Conservation (phyloP, 768 basidiomycete genomes). For the Termitomyces sp. region DNA sequence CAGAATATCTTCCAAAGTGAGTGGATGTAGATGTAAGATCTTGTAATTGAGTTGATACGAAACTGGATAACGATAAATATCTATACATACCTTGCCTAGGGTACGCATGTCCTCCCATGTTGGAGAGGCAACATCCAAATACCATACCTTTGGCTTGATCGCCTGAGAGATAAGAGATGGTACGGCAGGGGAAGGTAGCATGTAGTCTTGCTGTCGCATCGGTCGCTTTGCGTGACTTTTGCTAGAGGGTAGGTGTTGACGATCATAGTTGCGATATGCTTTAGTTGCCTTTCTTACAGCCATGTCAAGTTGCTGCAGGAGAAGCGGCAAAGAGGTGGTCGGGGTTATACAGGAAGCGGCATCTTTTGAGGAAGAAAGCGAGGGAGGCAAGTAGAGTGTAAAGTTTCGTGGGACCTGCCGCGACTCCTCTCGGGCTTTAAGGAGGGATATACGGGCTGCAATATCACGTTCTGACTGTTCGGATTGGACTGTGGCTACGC, state of each 20-base stretch:
- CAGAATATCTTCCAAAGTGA: slow-evolving; percentile 90
- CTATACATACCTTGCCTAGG: slow-evolving; percentile 63
- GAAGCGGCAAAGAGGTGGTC: slow-evolving; percentile 40
- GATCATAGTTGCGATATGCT: slow-evolving; percentile 22
- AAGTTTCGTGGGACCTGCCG: slow-evolving; percentile 59
- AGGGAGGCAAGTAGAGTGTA: slow-evolving; percentile 54
- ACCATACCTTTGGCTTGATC: slow-evolving; percentile 63
- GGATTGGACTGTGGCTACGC: slow-evolving; percentile 44
- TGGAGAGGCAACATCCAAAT: slow-evolving; percentile 84
- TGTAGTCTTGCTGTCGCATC: slow-evolving; percentile 5
- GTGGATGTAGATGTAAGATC: slow-evolving; percentile 84
- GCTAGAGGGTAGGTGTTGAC: slow-evolving; percentile 12
- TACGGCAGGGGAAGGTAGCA: slow-evolving; percentile 1
- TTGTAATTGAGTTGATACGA: slow-evolving; percentile 20
- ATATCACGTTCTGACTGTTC: slow-evolving; percentile 53
- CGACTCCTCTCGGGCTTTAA: slow-evolving; percentile 57
- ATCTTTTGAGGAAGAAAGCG: slow-evolving; percentile 12
- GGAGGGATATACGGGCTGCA: slow-evolving; percentile 48
- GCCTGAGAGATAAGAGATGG: neutral
- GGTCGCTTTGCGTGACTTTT: slow-evolving; percentile 20
- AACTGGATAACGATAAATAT: neutral
- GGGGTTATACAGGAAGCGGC: slow-evolving; percentile 22
- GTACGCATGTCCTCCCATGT: slow-evolving; percentile 84
- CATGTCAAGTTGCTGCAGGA: slow-evolving; percentile 45
- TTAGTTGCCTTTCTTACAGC: slow-evolving; percentile 36